Evolutionary conservation across 257 asterid species (phyloP).

Genomic region (Misopates orontium): DNA sequence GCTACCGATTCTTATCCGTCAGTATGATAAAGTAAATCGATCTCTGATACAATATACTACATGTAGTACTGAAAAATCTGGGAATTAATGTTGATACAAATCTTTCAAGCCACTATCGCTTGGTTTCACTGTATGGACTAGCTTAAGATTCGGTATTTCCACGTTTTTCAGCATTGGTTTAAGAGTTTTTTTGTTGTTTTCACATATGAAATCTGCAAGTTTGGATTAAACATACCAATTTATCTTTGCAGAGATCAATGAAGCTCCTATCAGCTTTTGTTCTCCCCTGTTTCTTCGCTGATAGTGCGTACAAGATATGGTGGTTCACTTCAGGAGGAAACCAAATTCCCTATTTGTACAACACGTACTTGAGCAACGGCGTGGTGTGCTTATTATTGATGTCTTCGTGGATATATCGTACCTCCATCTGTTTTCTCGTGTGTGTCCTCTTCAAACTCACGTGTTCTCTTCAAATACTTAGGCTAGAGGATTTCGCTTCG

Average conservation of each 20-base stretch:
- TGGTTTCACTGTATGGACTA: not conserved
- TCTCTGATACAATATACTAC: too few species aligned
- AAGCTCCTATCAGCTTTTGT: slow-evolving; percentile 78
- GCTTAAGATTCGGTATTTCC: not conserved
- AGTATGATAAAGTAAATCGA: too few species aligned
- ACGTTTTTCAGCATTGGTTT: not conserved
- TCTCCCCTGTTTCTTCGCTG: slow-evolving; percentile 75
- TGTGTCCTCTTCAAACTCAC: slow-evolving; percentile 86
- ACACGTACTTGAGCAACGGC: slow-evolving; percentile 53
- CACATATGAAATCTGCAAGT: not conserved
- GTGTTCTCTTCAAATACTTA: slow-evolving; percentile 70
- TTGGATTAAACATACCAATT: not conserved
- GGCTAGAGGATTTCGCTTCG: slow-evolving; percentile 75
- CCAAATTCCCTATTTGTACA: slow-evolving; percentile 74
- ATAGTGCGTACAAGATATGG: slow-evolving; percentile 80
- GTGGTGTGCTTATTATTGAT: slow-evolving; percentile 58
- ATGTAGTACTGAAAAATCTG: too few species aligned
- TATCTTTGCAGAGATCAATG: slow-evolving; percentile 70
- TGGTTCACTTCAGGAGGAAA: slow-evolving; percentile 85
- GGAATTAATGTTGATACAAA: too few species aligned
- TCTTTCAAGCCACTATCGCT: not conserved
- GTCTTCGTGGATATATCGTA: slow-evolving; percentile 86
- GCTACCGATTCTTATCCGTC: too few species aligned
- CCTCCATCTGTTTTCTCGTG: slow-evolving; percentile 71
- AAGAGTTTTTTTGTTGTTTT: not conserved